phyloP scores from a whole-genome alignment of 2,329 filamentous ascomycete species.

The Hymenoscyphus linearis region DNA sequence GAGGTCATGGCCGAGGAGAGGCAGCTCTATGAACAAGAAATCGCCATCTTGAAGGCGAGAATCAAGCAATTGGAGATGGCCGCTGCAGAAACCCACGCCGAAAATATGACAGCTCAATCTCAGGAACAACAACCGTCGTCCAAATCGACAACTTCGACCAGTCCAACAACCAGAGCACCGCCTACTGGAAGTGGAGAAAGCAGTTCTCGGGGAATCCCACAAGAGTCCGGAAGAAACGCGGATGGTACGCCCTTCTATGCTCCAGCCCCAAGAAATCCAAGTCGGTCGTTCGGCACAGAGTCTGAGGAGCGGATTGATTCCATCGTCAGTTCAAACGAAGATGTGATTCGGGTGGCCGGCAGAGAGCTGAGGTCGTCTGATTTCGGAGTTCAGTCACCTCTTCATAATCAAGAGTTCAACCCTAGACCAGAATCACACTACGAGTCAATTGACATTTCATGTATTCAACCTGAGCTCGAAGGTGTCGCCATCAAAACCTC shows the following conservation, averaged over 20 bases:
- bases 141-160: neutral
- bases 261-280: slow-evolving; percentile 30
- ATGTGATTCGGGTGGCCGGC: slow-evolving; percentile 26
- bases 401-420: slow-evolving; percentile 12
- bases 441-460: slow-evolving; percentile 49
- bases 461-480: slow-evolving; percentile 54
- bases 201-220: slow-evolving; percentile 19
- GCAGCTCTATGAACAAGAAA: slow-evolving; percentile 31
- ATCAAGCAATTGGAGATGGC: slow-evolving; percentile 27
- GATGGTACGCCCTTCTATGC: slow-evolving; percentile 33
- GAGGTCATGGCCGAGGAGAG: slow-evolving; percentile 33
- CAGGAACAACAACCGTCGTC: neutral
- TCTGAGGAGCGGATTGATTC: slow-evolving; percentile 26
- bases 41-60: slow-evolving; percentile 21
- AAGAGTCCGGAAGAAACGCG: slow-evolving; percentile 32
- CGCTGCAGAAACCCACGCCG: neutral
- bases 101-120: neutral
- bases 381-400: slow-evolving; percentile 24
- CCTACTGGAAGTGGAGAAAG: slow-evolving; percentile 17
- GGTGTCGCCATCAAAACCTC: slow-evolving; percentile 52
- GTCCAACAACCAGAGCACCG: neutral
- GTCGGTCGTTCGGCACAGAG: slow-evolving; percentile 26
- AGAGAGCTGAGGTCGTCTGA: slow-evolving; percentile 31
- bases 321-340: slow-evolving; percentile 24
- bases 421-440: slow-evolving; percentile 19